Conservation (phyloP, 108 stramenopile species). For the Nitzschia palea region DNA sequence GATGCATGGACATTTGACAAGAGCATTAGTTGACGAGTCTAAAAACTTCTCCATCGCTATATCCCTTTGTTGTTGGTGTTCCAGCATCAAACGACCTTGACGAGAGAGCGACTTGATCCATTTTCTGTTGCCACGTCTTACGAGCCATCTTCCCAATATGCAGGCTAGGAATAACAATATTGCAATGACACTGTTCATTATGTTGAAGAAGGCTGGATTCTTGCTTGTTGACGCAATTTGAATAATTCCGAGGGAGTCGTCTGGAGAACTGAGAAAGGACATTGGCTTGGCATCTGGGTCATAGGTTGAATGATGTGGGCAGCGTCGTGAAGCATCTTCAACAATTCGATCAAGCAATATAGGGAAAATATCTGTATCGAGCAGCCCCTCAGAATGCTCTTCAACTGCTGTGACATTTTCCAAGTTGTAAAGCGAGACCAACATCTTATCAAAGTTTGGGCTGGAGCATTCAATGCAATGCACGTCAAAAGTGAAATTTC, state of each 20-base stretch:
- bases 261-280: conserved; percentile 6
- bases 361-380: conserved; percentile 27
- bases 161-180: conserved; percentile 18
- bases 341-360: conserved; percentile 21
- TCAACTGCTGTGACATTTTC: conserved; percentile 29
- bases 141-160: neutral
- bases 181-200: conserved; percentile 35
- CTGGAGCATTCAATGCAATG: conserved; percentile 50
- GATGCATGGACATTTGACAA: conserved; percentile 40
- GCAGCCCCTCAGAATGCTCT: conserved; percentile 16
- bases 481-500: conserved; percentile 33
- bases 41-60: conserved; percentile 36
- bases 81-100: conserved; percentile 21
- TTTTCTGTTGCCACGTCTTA: conserved; percentile 24
- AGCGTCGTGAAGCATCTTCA: conserved; percentile 22
- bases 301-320: conserved; percentile 35
- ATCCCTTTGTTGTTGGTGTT: conserved; percentile 31
- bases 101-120: conserved; percentile 29
- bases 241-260: conserved; percentile 16
- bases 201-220: conserved; percentile 34
- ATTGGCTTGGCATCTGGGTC: conserved; percentile 7
- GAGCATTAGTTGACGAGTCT: conserved; percentile 43
- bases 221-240: conserved; percentile 1
- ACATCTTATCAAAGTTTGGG: conserved; percentile 41
- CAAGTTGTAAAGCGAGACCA: conserved; percentile 27